These are phyloP conservation scores for Bipolaris cookei DNA, from an alignment of 2,329 filamentous ascomycete species.

Conservation along the genomic window DNA sequence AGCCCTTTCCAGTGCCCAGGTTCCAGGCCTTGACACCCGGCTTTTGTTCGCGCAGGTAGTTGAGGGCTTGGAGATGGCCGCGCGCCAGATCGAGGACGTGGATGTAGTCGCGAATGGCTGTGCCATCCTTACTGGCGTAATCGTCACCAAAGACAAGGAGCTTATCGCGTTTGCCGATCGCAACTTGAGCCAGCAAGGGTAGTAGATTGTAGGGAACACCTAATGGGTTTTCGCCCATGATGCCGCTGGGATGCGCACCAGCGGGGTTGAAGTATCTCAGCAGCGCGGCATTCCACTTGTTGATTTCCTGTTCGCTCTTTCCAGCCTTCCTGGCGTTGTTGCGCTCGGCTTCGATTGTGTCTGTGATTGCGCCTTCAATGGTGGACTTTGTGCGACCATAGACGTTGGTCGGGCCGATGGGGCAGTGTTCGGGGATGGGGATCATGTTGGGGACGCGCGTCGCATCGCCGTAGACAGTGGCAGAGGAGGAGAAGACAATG, in stretches of 20 bases:
- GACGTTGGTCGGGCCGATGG: slow-evolving; percentile 93
- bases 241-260: slow-evolving; percentile 89
- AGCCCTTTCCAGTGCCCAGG: slow-evolving; percentile 89
- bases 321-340: slow-evolving; percentile 81
- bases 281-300: slow-evolving; percentile 91
- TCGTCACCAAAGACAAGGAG: slow-evolving; percentile 94
- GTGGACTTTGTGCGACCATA: slow-evolving; percentile 96
- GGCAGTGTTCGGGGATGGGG: slow-evolving; percentile 95
- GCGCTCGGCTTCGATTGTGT: slow-evolving; percentile 86
- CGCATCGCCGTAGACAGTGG: slow-evolving; percentile 97
- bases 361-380: slow-evolving; percentile 90
- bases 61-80: slow-evolving; percentile 86
- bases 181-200: slow-evolving; percentile 91
- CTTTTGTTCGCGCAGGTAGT: slow-evolving; percentile 81
- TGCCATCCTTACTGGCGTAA: slow-evolving; percentile 88
- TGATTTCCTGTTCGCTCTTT: slow-evolving; percentile 60
- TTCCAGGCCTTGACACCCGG: slow-evolving; percentile 97
- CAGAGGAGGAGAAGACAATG: slow-evolving; percentile 98
- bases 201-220: slow-evolving; percentile 96
- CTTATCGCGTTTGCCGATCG: slow-evolving; percentile 93
- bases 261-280: slow-evolving; percentile 98
- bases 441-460: slow-evolving; percentile 98
- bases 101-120: slow-evolving; percentile 97
- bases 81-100: slow-evolving; percentile 89
- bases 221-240: slow-evolving; percentile 98